Evolutionary conservation across 2,329 filamentous ascomycete species (phyloP), one percentile per base, ranked within the genome.

Genomic region (Ramularia endophylla): DNA sequence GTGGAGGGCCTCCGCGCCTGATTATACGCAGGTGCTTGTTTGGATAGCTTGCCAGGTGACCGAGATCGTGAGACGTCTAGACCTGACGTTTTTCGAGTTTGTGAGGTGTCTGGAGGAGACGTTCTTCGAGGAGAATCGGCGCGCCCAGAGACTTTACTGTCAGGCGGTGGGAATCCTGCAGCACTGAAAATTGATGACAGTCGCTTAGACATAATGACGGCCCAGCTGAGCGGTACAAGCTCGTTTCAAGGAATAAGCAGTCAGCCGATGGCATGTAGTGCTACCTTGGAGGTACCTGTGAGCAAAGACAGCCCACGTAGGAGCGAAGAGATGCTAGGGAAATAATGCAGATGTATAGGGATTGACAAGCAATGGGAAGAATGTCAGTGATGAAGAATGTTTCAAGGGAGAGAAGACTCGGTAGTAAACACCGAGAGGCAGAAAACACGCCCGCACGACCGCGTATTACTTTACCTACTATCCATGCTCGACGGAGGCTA

Each of bases 101-200:
- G 41, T 17, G 43, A 43, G 18, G 32, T 38, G 36, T 44, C 43
- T 25, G 38, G 28, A 9, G 50, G 47, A 17, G 50, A 50, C 22
- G 18, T 18, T 34, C 38, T 41, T 35, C 47, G 38, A 19, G 50
- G 47, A 15, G 48, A 48, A 19, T 41, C 43, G 8, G 20, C 31
- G 12, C 46, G 40, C 13, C 37, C 25, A n/a, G 38, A 36, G 20
- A 16, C 37, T 33, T 48, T 43, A 36, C 41, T 50, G 38, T 53
- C 49, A 9, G 50, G 44, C 27, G 40, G 43, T 22, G 43, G 31
- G 22, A 47, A 40, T 38, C 38, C 40, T 17, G 32, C 18, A 17
- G 41, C 39, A 36, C 44, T 50, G 36, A 53, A 50, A 15, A 53
- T 50, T 38, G 51, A 41, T 13, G 51, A 53, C 18, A 53, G 43